Conservation (phyloP, 768 basidiomycete genomes). For the Fomitopsis pulvina region DNA sequence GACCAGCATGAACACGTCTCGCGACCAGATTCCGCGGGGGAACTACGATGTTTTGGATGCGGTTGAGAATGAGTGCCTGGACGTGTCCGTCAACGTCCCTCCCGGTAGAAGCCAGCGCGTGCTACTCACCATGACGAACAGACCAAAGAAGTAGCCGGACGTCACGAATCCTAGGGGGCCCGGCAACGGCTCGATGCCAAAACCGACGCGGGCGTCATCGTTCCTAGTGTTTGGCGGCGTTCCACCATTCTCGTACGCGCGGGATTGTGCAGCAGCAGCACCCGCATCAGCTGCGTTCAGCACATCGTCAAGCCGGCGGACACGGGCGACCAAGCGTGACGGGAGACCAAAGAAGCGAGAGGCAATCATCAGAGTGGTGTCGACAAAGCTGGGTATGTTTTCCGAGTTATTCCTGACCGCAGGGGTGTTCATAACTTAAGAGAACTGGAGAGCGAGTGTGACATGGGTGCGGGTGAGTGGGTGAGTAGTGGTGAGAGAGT, state of each 20-base stretch:
- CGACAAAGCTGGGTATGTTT: slow-evolving; percentile 6
- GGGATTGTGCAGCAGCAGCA: neutral
- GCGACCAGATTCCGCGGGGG: slow-evolving; percentile 42
- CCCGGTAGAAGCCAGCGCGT: neutral
- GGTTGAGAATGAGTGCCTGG: slow-evolving; percentile 63
- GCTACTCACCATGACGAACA: slow-evolving; percentile 54
- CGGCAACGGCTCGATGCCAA: slow-evolving; percentile 29
- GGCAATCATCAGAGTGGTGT: slow-evolving; percentile 19
- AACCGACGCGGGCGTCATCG: neutral
- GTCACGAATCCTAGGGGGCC: slow-evolving; percentile 70
- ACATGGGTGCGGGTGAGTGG: neutral
- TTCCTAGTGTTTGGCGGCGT: slow-evolving; percentile 1
- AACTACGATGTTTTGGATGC: slow-evolving; percentile 73
- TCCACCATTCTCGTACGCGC: slow-evolving; percentile 9
- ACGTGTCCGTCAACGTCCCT: neutral
- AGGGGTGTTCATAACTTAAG: neutral
- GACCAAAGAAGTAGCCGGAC: slow-evolving; percentile 63
- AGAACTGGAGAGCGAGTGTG: neutral
- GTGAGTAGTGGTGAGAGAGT: neutral
- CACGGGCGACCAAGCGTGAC: slow-evolving; percentile 31
- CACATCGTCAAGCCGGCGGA: slow-evolving; percentile 30
- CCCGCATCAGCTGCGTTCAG: slow-evolving; percentile 18
- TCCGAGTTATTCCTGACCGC: neutral
- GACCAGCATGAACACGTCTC: slow-evolving; percentile 18
- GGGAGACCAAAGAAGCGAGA: slow-evolving; percentile 34